These are phyloP conservation scores for Hyphopichia fennica DNA, from an alignment of 1,139 yeast species.

Conservation along the genomic window DNA sequence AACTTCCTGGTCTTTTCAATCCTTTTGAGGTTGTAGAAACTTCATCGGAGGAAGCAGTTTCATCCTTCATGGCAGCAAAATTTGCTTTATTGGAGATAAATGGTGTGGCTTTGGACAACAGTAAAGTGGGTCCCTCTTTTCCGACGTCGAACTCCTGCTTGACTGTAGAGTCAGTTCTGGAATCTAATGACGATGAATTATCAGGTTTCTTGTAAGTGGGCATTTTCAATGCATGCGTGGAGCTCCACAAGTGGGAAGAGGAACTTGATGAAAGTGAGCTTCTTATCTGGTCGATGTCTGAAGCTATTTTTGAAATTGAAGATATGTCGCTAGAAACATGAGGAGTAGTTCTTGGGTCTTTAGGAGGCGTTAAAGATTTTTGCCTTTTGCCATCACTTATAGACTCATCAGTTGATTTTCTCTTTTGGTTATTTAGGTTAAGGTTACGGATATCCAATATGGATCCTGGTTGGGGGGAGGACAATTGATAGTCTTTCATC, in stretches of 20 bases:
- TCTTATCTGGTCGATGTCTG: conserved; percentile 14
- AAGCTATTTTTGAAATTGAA: conserved; percentile 12
- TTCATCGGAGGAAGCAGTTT: not conserved
- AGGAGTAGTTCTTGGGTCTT: conserved; percentile 4
- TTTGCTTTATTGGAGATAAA: conserved; percentile 34
- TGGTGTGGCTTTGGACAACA: conserved; percentile 29
- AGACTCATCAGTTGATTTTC: conserved; percentile 4
- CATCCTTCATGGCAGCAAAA: conserved; percentile 12
- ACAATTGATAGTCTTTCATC: not conserved
- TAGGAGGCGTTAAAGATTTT: conserved; percentile 6
- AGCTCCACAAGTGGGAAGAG: conserved; percentile 15
- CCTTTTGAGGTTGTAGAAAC: conserved; percentile 17
- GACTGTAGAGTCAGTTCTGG: conserved; percentile 1
- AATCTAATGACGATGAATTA: not conserved
- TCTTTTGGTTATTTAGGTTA: conserved; percentile 2
- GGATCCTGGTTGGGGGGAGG: not conserved
- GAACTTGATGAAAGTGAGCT: conserved; percentile 11
- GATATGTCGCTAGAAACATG: conserved; percentile 7
- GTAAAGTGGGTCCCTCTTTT: conserved; percentile 18
- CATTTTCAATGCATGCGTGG: conserved; percentile 27
- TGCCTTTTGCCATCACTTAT: conserved; percentile 5
- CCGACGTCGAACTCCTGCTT: not conserved
- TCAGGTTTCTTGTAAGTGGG: conserved; percentile 44
- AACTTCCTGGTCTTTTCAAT: conserved; percentile 54
- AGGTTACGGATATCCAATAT: conserved; percentile 1